Base-by-base conservation (phyloP, 2,329 filamentous ascomycete species). In the Hypoxylon sp. region DNA sequence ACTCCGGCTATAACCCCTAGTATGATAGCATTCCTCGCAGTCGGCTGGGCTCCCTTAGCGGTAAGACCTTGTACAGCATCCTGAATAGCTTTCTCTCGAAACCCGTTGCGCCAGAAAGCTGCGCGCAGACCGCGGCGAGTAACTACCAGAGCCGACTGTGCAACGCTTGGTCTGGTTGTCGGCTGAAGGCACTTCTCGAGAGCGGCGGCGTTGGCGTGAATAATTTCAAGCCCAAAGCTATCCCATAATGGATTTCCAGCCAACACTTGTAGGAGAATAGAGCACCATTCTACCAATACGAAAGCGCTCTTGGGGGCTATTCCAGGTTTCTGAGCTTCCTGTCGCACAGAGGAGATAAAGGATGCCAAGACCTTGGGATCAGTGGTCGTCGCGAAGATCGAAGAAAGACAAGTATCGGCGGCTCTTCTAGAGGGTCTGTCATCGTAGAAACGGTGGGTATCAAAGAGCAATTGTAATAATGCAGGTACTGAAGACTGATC, bases 1-100 rank as follows among this genome's bases (percentile, higher is more conserved):
- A 98, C 94, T 5, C 94, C 95, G 48, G 94, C 93, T 71, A 99
- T 87, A 53, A 97, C 88, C 17, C 96, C 96, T 1, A 99, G 86
- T 66, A 97, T 86, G 9, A 92, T 83, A 11, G 93, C 89, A 82
- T 97, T 91, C 74, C 86, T 92, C 59, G 90, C 85, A 2, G 86
- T 85, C 1, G 91, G 83, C 48, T 89, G 83, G 1, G 86, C 70
- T 19, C 86, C 83, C 79, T 97, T 97, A 32, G 87, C 81, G 2
- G 93, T 89, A 49, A 98, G 87, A 43, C 85, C 82, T 62, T 85
- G 81, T 28, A 98, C 86, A 23, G 90, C 86, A 63, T 88, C 84
- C 55, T 82, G 81, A 28, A 97, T 82, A 2, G 85, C 86, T 71
- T 89, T 87, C 38, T 89, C 84, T 56, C 87, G 87, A 56, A 86